Percentiles rank a stretch among this genome's conserved stretches.
phyloP scores from a whole-genome alignment of 768 basidiomycete genomes.

The Crassisporium funariophilum region DNA sequence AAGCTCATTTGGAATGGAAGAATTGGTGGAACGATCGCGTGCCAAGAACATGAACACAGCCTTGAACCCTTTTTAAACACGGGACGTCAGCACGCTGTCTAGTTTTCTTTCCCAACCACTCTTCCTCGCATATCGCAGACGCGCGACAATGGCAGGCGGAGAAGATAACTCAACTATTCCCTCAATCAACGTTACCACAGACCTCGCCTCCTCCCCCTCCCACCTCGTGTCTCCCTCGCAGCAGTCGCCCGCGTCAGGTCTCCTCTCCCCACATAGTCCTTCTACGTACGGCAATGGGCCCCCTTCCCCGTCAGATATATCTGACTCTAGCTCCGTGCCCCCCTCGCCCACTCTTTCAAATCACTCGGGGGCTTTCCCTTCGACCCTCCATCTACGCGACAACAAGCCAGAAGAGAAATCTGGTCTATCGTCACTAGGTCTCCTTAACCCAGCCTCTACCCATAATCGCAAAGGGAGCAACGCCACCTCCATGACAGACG shows the following conservation, averaged over 20 bases:
- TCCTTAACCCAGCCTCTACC: conserved; percentile 41
- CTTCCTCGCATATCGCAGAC: conserved; percentile 2
- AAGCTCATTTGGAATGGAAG: too few relatives aligned
- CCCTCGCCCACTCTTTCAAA: conserved; percentile 80
- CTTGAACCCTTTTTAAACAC: neutral
- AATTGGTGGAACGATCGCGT: too few relatives aligned
- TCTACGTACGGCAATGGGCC: conserved; percentile 12
- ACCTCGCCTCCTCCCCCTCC: conserved; percentile 17
- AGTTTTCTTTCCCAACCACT: conserved; percentile 1
- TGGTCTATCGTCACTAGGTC: conserved; percentile 52
- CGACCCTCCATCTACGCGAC: conserved; percentile 60
- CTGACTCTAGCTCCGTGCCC: conserved; percentile 41
- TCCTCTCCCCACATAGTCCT: conserved; percentile 21
- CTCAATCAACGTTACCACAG: conserved; percentile 35
- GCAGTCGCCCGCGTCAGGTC: conserved; percentile 11
- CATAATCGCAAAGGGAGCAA: conserved; percentile 61
- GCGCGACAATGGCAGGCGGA: conserved; percentile 22
- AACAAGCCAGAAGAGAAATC: conserved; percentile 64
- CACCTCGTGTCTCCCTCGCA: conserved; percentile 15
- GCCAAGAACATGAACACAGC: too few relatives aligned
- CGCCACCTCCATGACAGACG: conserved; percentile 58
- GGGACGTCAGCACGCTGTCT: neutral
- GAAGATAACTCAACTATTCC: conserved; percentile 24
- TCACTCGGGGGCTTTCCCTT: conserved; percentile 59
- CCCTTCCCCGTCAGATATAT: conserved; percentile 22